Evolutionary conservation across 2,329 filamentous ascomycete genomes (phyloP), one percentile per base, ranked within the genome.

Genomic region (Fusarium austroafricanum): DNA sequence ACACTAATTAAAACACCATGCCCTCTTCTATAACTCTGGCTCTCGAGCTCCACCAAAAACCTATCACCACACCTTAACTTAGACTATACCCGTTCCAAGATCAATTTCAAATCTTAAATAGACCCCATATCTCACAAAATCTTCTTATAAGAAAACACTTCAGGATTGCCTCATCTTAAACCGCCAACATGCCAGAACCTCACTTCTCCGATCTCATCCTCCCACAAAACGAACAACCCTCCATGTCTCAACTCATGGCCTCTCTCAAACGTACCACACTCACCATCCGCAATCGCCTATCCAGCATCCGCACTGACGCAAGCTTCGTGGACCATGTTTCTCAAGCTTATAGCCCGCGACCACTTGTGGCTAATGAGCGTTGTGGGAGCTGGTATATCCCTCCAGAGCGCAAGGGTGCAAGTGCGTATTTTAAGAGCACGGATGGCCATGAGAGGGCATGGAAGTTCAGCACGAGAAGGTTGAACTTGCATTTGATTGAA

Each of bases 391-490:
- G 96, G 96, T 98, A 98, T 77, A 91, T 98, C 26, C 80, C 83
- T 33, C 90, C 90, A 0, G 78, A 78, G 10, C 74, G 75, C 26
- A 96, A 95, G 79, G 80, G 76, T 2, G 92, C 87, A 31, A 94
- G 92, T 68, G 92, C 91, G 31, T 99, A 98, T 80, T 99, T 98
- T 81, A 99, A 99, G 84, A 97, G 93, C 79, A 99, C 96, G 3
- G 96, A 99, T 80, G 96, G 96, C 2, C 96, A 99, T 78, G 89
- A 90, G 52, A 90, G 92, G 10, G 90, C 96, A 75, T 99, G 96
- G 96, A 87, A 90, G 64, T 97, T 98, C 76, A 97, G 92, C 79
- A 86, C 90, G 21, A 83, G 96, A 66, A 85, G 96, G 68, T 80
- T 98, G 74, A 99, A 99, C 76, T 76, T 97, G 72, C 92, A 97